Conservation (phyloP, 257 asterid species). For the Salvia hispanica region DNA sequence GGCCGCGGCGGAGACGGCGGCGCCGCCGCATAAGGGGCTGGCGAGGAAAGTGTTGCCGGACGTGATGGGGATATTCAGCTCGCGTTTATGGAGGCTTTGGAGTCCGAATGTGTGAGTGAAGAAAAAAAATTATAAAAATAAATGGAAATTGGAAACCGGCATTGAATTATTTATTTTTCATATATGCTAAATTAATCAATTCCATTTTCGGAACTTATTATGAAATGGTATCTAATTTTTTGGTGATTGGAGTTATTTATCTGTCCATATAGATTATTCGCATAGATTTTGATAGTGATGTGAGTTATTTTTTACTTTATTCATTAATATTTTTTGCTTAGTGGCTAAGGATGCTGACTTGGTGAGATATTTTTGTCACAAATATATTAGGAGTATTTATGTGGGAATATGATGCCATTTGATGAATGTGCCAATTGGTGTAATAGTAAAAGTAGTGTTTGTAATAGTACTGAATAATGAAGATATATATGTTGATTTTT, state of each 20-base stretch:
- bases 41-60: conserved; percentile 89
- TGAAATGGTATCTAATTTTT: conserved; percentile 22
- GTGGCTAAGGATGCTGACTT: conserved; percentile 44
- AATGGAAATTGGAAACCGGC: conserved; percentile 12
- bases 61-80: conserved; percentile 73
- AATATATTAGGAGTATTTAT: conserved; percentile 4
- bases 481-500: too few relatives aligned
- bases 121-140: background rate
- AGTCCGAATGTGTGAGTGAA: conserved; percentile 64
- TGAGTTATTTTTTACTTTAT: conserved; percentile 17
- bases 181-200: background rate
- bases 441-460: background rate
- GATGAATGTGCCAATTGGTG: conserved; percentile 12
- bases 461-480: too few relatives aligned
- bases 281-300: conserved; percentile 16
- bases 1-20: conserved; percentile 4
- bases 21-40: conserved; percentile 54
- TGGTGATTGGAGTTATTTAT: background rate
- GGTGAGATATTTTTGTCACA: conserved; percentile 38
- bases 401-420: conserved; percentile 3
- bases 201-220: conserved; percentile 15
- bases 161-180: conserved; percentile 33
- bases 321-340: conserved; percentile 39
- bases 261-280: background rate
- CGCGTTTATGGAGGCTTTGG: conserved; percentile 92